A percentile compares a stretch with the other conserved stretches of the same genome.
phyloP scores from a whole-genome alignment of 495 filamentous ascomycete genomes.

The Neurospora sp. region DNA sequence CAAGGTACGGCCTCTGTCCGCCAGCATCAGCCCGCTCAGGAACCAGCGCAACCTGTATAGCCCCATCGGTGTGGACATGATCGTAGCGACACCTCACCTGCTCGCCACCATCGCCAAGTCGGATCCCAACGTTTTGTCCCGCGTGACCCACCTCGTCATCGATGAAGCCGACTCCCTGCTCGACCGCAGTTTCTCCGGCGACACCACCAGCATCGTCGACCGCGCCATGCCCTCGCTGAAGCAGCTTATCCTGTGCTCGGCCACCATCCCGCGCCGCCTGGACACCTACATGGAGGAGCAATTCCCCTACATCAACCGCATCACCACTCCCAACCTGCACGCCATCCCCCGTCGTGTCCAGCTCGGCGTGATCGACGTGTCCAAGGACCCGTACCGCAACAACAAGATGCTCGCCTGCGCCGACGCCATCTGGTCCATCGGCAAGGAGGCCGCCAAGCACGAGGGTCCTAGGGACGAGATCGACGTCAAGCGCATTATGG shows the following conservation, averaged over 20 bases:
- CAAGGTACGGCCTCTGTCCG: constrained; percentile 69
- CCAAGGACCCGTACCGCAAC: constrained; percentile 78
- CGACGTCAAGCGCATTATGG: constrained; percentile 78
- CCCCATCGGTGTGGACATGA: constrained; percentile 70
- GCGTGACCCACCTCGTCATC: constrained; percentile 75
- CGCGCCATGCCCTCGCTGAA: constrained; percentile 64
- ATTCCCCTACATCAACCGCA: constrained; percentile 71
- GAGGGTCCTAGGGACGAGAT: constrained; percentile 30
- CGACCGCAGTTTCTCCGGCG: constrained; percentile 80
- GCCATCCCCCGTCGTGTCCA: constrained; percentile 92
- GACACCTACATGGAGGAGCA: constrained; percentile 70
- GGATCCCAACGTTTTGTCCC: constrained; percentile 80
- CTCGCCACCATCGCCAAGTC: constrained; percentile 73
- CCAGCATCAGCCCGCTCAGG: constrained; percentile 60
- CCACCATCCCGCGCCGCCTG: constrained; percentile 83
- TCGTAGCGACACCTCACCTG: constrained; percentile 82
- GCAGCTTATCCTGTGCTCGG: constrained; percentile 91
- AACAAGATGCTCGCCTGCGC: constrained; percentile 89
- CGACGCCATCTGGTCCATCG: constrained; percentile 87
- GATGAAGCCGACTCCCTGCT: constrained; percentile 95
- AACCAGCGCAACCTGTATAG: constrained; percentile 80
- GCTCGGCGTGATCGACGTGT: constrained; percentile 83
- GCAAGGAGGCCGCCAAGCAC: constrained; percentile 57
- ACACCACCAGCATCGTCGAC: constrained; percentile 72
- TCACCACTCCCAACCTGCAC: constrained; percentile 91